Base-by-base conservation (phyloP, 73 alveolate species). In the Paraurostyla sp. region DNA sequence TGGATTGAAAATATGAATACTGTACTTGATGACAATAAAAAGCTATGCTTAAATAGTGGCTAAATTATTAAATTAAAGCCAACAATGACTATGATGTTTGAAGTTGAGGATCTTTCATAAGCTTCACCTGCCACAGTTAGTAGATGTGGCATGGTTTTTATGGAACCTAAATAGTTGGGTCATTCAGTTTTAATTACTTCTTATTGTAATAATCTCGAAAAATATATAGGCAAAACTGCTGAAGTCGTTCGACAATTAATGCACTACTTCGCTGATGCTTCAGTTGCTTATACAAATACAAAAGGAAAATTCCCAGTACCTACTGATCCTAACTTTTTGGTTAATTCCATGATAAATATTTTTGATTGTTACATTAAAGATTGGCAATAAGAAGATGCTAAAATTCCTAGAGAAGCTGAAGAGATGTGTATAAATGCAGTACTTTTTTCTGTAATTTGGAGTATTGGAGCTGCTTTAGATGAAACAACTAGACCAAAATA, bases 1-100 rank as follows among this genome's bases (percentile, higher is more conserved):
- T 98, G 99, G 99, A 97, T 98, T 41, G 99, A 98, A 85, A 98
- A 97, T 93, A 98, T 98, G 99, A 98, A 98, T 93, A 97, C 99
- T 7, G 99, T 98, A 59, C 93, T 97, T 32, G 99, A 97, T 94
- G 99, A 96, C 86, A 98, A 96, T 88, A 95, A 95, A 91, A 98
- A 97, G 97, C 99, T 95, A 7, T 99, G 99, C 82, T 94, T 96
- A 91, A 98, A 87, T 87, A 80, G 95, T 36, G 99, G 99, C 27
- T 97, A 97, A 91, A 96, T 97, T 81, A 97, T 97, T 52, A 94
- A 95, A 87, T 94, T 97, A 40, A 96, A 96, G 68, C 96, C 97
- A 50, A 83, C 97, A 71, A 97, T 96, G 98, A 96, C 94, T 30
- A 88, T 97, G 75, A 92, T 97, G 90, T 97, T 96, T 85, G 99